Percentiles rank a stretch among this genome's conserved stretches.
Conservation (phyloP, 257 asterid species). For the Galeopsis tetrahit region DNA sequence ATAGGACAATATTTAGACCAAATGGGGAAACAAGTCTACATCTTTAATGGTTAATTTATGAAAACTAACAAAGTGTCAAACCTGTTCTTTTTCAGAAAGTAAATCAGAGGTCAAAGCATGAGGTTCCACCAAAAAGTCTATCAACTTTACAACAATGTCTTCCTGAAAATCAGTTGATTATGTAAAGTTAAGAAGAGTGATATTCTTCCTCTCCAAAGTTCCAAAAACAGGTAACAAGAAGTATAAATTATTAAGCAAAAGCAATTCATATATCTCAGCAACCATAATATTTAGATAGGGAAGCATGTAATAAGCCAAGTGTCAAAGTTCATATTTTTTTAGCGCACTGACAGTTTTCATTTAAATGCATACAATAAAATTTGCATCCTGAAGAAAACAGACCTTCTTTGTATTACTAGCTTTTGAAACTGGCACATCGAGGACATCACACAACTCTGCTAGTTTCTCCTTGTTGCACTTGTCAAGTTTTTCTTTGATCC, state of each 20-base stretch:
- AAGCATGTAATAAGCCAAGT: constrained; percentile 19
- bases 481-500: constrained; percentile 84
- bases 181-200: constrained; percentile 25
- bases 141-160: constrained; percentile 73
- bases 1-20: constrained; percentile 38
- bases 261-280: constrained; percentile 3
- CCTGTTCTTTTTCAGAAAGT: constrained; percentile 90
- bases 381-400: constrained; percentile 32
- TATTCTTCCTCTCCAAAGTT: background rate
- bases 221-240: background rate
- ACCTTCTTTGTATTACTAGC: constrained; percentile 72
- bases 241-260: background rate
- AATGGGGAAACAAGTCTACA: constrained; percentile 5
- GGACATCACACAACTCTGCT: constrained; percentile 76
- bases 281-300: constrained; percentile 25
- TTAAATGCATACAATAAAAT: constrained; percentile 1
- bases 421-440: constrained; percentile 72
- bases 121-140: constrained; percentile 87
- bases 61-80: constrained; percentile 26
- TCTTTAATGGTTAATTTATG: background rate
- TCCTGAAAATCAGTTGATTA: constrained; percentile 55
- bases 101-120: constrained; percentile 72
- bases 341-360: constrained; percentile 11
- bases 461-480: constrained; percentile 86
- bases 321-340: constrained; percentile 14